A percentile compares a stretch with the other conserved stretches of the same genome.
Conservation (phyloP, 768 basidiomycete species). For the Neoboletus magnificus region DNA sequence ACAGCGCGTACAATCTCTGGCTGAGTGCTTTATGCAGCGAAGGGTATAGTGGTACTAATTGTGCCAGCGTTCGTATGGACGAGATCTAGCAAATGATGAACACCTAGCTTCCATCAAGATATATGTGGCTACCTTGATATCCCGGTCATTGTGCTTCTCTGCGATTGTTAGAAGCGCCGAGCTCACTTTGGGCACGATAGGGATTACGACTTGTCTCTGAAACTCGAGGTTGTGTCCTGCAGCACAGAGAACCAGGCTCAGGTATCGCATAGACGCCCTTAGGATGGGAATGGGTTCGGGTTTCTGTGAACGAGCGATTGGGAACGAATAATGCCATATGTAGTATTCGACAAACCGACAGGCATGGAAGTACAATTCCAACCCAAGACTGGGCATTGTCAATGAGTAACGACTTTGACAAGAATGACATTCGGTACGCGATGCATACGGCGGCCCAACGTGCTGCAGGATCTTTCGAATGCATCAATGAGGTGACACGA, state of each 20-base stretch:
- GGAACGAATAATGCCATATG: constrained; percentile 12
- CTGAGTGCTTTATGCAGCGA: constrained; percentile 59
- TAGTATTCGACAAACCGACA: constrained; percentile 56
- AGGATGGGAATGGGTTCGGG: constrained; percentile 57
- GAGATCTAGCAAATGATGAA: constrained; percentile 37
- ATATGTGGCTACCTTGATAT: constrained; percentile 48
- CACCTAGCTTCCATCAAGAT: background rate
- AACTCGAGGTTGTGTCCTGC: constrained; percentile 69
- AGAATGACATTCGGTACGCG: constrained; percentile 59
- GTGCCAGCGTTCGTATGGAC: constrained; percentile 46
- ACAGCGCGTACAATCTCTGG: constrained; percentile 48
- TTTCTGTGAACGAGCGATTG: constrained; percentile 46
- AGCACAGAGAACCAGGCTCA: constrained; percentile 57
- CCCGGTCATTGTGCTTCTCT: constrained; percentile 47
- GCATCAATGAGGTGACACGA: constrained; percentile 70
- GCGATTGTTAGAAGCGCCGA: constrained; percentile 52
- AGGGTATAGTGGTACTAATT: constrained; percentile 64
- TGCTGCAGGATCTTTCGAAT: constrained; percentile 72
- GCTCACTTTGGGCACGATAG: constrained; percentile 71
- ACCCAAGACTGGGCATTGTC: constrained; percentile 77
- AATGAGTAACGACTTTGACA: constrained; percentile 59
- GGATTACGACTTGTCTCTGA: constrained; percentile 71
- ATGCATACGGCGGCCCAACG: constrained; percentile 80
- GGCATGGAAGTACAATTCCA: constrained; percentile 55
- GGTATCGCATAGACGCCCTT: constrained; percentile 63